Conservation (phyloP, 805 yeast genomes). For the Sporopachydermia lactativora region DNA sequence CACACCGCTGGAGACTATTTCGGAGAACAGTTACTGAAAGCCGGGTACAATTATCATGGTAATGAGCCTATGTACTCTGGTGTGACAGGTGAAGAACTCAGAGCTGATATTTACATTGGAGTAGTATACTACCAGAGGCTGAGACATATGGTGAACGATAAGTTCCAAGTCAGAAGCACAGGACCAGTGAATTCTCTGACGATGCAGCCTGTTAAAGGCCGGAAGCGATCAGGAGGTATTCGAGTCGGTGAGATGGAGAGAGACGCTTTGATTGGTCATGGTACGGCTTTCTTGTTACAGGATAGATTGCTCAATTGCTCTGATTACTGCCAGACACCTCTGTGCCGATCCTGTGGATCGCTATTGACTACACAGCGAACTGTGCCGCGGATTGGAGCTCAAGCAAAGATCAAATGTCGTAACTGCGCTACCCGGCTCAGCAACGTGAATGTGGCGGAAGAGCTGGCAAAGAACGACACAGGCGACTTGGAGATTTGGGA, state of each 20-base stretch:
- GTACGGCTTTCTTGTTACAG: conserved; percentile 87
- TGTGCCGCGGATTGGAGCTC: conserved; percentile 81
- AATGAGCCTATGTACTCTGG: conserved; percentile 99
- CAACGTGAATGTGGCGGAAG: conserved; percentile 41
- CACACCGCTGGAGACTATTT: conserved; percentile 97
- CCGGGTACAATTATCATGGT: conserved; percentile 97
- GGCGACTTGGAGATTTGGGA: conserved; percentile 73
- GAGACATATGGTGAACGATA: conserved; percentile 99
- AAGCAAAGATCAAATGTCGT: conserved; percentile 73
- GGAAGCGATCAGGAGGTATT: conserved; percentile 98
- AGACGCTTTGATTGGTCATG: conserved; percentile 97
- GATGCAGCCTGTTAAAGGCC: conserved; percentile 98
- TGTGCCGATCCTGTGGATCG: conserved; percentile 91
- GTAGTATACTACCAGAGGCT: conserved; percentile 95
- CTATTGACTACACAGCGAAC: conserved; percentile 78
- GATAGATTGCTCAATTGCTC: conserved; percentile 92
- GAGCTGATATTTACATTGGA: conserved; percentile 93
- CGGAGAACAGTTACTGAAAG: conserved; percentile 75
- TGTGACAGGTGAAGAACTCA: conserved; percentile 92
- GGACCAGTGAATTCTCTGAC: conserved; percentile 96
- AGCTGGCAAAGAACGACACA: conserved; percentile 22
- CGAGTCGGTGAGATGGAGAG: conserved; percentile 99
- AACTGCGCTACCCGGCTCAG: conserved; percentile 51
- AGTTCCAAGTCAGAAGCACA: conserved; percentile 97
- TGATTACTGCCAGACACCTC: conserved; percentile 82